Percentiles rank a stretch among this genome's conserved stretches.
Conservation (phyloP, 2,329 filamentous ascomycete genomes). For the Clarireedia homoeocarpa region DNA sequence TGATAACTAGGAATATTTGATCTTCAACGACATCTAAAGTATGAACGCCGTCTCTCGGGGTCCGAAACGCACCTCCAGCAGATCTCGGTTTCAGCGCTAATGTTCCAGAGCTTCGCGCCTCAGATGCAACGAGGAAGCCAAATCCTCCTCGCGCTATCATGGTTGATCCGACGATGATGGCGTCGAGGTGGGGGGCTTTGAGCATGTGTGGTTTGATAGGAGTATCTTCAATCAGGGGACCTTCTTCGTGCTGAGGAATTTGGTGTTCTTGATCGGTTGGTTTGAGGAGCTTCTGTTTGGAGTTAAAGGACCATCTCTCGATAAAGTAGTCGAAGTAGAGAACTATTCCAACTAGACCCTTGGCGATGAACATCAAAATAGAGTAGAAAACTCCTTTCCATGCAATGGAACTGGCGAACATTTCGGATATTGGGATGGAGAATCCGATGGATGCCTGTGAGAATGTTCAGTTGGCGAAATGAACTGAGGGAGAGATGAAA, state of each 20-base stretch:
- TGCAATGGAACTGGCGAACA: conserved; percentile 37
- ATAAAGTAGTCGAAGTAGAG: conserved; percentile 17
- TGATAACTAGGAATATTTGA: conserved; percentile 42
- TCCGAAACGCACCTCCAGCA: neutral
- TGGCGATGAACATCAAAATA: conserved; percentile 27
- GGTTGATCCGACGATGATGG: conserved; percentile 30
- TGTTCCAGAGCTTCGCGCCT: conserved; percentile 47
- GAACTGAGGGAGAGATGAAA: neutral
- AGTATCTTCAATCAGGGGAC: neutral
- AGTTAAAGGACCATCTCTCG: neutral
- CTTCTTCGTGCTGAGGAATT: neutral
- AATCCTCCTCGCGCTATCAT: conserved; percentile 77
- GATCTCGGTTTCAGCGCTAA: conserved; percentile 1
- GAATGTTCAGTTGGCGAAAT: neutral
- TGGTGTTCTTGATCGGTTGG: neutral
- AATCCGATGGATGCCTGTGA: conserved; percentile 6
- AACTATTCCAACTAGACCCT: conserved; percentile 45
- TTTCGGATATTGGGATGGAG: conserved; percentile 1
- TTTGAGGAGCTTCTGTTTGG: neutral
- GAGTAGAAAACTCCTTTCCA: conserved; percentile 52
- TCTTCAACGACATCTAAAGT: conserved; percentile 11
- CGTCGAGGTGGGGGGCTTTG: conserved; percentile 13
- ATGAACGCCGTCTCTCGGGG: neutral
- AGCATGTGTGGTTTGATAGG: too few relatives aligned
- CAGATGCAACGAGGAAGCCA: conserved; percentile 64